A percentile compares a stretch with the other conserved stretches of the same genome.
phyloP scores from a whole-genome alignment of 1,284 basidiomycete species.

The Amylostereum areolatum region DNA sequence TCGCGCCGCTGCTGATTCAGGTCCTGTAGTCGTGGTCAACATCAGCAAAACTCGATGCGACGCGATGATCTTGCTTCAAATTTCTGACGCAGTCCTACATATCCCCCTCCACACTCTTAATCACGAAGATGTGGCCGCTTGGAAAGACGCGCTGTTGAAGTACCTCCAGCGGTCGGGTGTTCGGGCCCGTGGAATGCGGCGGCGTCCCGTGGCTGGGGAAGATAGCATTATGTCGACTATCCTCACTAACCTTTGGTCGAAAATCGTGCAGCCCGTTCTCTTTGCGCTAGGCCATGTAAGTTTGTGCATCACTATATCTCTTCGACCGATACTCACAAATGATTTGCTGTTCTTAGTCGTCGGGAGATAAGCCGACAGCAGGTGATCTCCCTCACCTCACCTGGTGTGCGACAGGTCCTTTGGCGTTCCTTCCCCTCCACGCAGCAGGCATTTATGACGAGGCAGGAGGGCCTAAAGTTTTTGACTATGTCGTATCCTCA shows the following conservation, averaged over 20 bases:
- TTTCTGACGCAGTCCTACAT: neutral
- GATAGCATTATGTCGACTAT: too few species aligned
- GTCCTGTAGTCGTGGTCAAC: neutral
- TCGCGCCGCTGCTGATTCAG: neutral
- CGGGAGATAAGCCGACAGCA: neutral
- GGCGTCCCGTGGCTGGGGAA: too few species aligned
- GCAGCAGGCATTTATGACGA: slow-evolving; percentile 15
- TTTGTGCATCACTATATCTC: too few species aligned
- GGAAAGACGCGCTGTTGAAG: too few species aligned
- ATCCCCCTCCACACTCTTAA: slow-evolving; percentile 19
- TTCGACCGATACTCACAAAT: neutral
- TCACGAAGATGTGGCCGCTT: slow-evolving; percentile 13
- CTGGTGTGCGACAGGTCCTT: slow-evolving; percentile 19
- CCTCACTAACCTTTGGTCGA: too few species aligned
- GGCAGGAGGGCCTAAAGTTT: neutral
- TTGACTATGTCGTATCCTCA: slow-evolving; percentile 17
- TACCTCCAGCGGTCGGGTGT: too few species aligned
- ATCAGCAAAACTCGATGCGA: too few species aligned
- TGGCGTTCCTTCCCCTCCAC: slow-evolving; percentile 18
- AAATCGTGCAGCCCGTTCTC: too few species aligned
- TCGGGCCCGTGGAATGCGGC: too few species aligned
- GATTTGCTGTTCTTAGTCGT: neutral
- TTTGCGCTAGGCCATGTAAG: too few species aligned
- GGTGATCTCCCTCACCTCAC: slow-evolving; percentile 10
- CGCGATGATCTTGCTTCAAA: neutral